Evolutionary conservation across 1,139 yeast species (phyloP).

Genomic region (Blastobotrys persicus): DNA sequence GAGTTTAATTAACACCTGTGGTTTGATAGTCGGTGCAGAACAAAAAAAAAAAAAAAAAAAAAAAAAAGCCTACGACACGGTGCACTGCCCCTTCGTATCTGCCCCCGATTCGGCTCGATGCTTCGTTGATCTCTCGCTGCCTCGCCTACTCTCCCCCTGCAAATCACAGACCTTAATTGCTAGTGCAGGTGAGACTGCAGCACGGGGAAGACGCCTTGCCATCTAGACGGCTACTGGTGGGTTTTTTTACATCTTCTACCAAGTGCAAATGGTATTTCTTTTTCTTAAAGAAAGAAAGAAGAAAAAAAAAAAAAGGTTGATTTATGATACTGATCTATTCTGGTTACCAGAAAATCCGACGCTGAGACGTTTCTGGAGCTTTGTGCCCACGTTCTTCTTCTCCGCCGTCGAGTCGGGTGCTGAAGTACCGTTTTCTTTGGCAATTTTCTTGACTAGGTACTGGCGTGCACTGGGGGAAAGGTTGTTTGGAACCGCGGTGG

Average conservation of each 20-base stretch:
- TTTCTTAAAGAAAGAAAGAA: no score
- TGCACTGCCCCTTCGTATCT: neutral
- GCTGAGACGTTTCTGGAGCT: conserved; percentile 21
- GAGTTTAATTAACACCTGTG: no score
- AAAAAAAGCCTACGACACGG: no score
- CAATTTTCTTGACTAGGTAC: conserved; percentile 14
- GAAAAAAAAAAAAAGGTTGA: no score
- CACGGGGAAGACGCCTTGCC: no score
- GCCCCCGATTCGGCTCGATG: neutral
- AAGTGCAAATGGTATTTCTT: no score
- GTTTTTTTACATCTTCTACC: no score
- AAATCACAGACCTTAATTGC: neutral
- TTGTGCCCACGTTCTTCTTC: conserved; percentile 11
- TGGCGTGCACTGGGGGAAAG: conserved; percentile 14
- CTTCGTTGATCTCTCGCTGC: neutral
- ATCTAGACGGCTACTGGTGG: no score
- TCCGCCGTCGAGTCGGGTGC: no score
- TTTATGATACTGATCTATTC: conserved; percentile 1
- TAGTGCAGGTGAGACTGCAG: no score
- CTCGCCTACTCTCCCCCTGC: neutral
- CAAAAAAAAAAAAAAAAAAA: no score
- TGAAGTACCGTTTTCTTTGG: conserved; percentile 10
- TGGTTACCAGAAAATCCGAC: conserved; percentile 14
- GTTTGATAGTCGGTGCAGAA: no score
- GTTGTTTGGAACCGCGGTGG: conserved; percentile 25